Base-by-base conservation (phyloP, 1,284 basidiomycete species). In the Trichosporon sp. region DNA sequence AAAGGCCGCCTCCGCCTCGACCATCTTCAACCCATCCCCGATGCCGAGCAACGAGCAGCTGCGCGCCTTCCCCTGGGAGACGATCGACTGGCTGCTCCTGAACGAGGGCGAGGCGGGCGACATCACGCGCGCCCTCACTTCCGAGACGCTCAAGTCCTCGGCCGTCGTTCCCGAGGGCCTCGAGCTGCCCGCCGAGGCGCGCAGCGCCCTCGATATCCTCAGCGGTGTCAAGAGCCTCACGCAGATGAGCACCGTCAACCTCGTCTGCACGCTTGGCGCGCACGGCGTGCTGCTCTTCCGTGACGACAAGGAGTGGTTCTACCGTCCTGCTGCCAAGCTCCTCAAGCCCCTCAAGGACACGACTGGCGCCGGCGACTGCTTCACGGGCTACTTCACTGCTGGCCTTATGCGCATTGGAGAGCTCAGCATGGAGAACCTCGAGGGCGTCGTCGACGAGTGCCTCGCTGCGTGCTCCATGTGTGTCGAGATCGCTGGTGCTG, bases 11-110 rank as follows among this genome's bases (percentile, higher is more conserved):
- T 74, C 77, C 12, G 32, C 85, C 1, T 78, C 71, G 10, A 82
- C 83, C 5, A 76, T 88, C 21, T 87, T 86, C 81, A 88, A 88
- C 76, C 88, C 88, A 0, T 86, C 85, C 0, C 88, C 88, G 2
- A 87, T 88, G 86, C 85, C 85, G 1, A 75, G 78, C 1, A 46
- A 70, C 1, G 73, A 75, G 0, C 80, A 87, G 68, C 80, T 88
- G 12, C 75, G 77, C 2, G 64, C 75, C 0, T 87, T 88, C 75
- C 83, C 84, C 0, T 88, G 87, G 87, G 66, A 69, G 0, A 59
- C 75, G 14, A 76, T 88, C 7, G 81, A 84, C 31, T 87, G 86
- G 82, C 78, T 88, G 14, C 80, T 88, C 26, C 84, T 88, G 51
- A 88, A 88, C 74, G 84, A 87, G 72, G 87, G 86, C 21, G 87